Base-by-base conservation (phyloP, 176 grass and related monocot genomes). In the Hordeum marinum region DNA sequence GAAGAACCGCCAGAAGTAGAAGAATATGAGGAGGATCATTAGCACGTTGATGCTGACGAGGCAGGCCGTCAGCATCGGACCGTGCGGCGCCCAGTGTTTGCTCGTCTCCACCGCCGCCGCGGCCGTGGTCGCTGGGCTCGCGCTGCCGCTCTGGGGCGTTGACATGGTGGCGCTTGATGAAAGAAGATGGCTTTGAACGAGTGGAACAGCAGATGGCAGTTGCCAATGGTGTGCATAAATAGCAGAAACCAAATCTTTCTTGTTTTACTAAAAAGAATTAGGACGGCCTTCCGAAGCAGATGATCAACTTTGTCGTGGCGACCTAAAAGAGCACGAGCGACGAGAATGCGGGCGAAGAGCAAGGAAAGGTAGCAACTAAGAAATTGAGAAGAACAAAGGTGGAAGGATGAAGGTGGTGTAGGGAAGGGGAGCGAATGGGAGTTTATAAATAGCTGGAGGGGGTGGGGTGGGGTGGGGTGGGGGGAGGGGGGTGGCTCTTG, bases 1-100 rank as follows among this genome's bases (percentile, higher is more conserved):
- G 87, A 94, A 94, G 90, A 87, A 92, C 12, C 75, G 72, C 78
- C 88, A 94, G 84, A 94, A 94, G 65, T 68, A 92, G 65, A 94
- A 80, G 50, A 87, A 67, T 74, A 94, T 58, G 81, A 94, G 81
- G 48, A 83, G 1, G 63, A 95, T 50, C 70, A 90, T 34, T 63
- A 92, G 82, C 59, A 92, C 11, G 79, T 95, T 95, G 18, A 92
- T 13, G 32, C 62, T 74, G 9, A 92, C 85, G 21, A 95, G 48
- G 71, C 64, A 82, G 24, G 81, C 88, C 24, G 79, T 83, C 15
- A 92, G 62, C 68, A 72, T 59, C 1, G 75, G 45, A 0, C 81
- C 76, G 62, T 90, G 93, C 4, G 72, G 76, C 3, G 78, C 63
- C 88, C 88, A 90, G 64, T 72, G 78, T 4, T 36, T 26, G 63